Evolutionary conservation across 2,329 filamentous ascomycete species (phyloP), one percentile per base, ranked within the genome.

Genomic region (Coniochaeta sp.): DNA sequence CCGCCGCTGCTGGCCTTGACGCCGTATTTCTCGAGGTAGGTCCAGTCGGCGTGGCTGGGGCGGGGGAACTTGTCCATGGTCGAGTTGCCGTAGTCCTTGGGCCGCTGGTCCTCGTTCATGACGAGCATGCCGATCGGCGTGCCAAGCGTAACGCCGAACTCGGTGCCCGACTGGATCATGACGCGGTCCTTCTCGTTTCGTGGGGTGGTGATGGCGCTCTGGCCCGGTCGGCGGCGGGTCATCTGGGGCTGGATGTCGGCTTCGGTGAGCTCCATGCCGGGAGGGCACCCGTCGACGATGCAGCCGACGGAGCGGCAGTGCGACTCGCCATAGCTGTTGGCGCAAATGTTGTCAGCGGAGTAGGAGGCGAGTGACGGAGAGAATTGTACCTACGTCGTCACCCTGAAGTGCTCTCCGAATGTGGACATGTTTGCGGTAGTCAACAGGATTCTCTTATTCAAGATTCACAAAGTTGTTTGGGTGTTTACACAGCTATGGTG

Each of bases 1-100:
- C 94, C 92, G 53, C 94, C 92, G 55, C 85, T 91, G 67, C 83
- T 89, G 32, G 94, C 91, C 76, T 95, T 95, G 60, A 95, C 85
- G 52, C 92, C 92, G 69, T 99, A 99, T 74, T 97, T 97, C 70
- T 96, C 89, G 55, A 96, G 78, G 73, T 97, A 97, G 55, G 94
- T 97, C 82, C 87, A 96, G 72, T 97, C 92, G 54, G 94, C 92
- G 71, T 97, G 94, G 66, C 85, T 90, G 31, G 92, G 94, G 49
- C 94, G 82, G 4, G 94, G 94, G 78, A 87, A 97, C 56, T 84
- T 73, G 70, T 97, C 89, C 82, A 96, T 96, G 27, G 91, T 96
- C 66, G 83, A 81, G 71, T 83, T 82, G 52, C 88, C 88, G 71
- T 97, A 97, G 75, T 99, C 94, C 66, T 89, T 85, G 32, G 91